Evolutionary conservation across 2,329 filamentous ascomycete species (phyloP), one percentile per base, ranked within the genome.

Genomic region (Xylaria sp.): DNA sequence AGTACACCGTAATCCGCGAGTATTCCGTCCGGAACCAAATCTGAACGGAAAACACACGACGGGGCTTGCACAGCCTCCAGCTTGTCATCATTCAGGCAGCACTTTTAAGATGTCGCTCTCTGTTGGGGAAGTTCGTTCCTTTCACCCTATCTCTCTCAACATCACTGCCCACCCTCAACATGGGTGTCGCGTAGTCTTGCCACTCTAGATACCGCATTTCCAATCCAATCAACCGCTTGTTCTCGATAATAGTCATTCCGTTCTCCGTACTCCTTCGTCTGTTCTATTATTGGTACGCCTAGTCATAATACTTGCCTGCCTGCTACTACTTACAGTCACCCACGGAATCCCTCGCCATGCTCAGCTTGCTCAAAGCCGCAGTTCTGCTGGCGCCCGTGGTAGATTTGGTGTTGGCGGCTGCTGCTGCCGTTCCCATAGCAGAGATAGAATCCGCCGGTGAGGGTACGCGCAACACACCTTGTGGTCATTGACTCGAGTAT

Each of bases 381-480:
- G 69, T 70, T 59, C 66, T 76, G 64, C 62, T 76, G 67, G 73
- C 70, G 65, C 72, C 74, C 65, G 70, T 69, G 67, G 67, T 77
- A 67, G 71, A 68, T 37, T 55, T 59, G 49, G 59, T 23, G 37
- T 54, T 42, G 37, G 55, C 58, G 49, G 69, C 70, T 58, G 67
- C 70, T 58, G 62, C 67, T 23, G 57, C 66, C 49, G 69, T 70
- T 58, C 67, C 70, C 59, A 62, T 68, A 23, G 57, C 60, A 6
- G 23, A 6, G 7, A 35, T 8, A n/a, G 59, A 50, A 60, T 55
- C 60, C 46, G 55, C 63, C 39, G 55, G 57, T 63, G 49, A 68
- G 39, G 53, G 63, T 64, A 61, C n/a, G 13, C 42, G 60, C 56
- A 55, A 51, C n/a, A 48, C 60, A 59, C 57, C 54, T 13, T 23